A percentile compares a stretch with the other conserved stretches of the same genome.
Conservation (phyloP, 371 early-diverging fungal species). For the Apophysomyces elegans region DNA sequence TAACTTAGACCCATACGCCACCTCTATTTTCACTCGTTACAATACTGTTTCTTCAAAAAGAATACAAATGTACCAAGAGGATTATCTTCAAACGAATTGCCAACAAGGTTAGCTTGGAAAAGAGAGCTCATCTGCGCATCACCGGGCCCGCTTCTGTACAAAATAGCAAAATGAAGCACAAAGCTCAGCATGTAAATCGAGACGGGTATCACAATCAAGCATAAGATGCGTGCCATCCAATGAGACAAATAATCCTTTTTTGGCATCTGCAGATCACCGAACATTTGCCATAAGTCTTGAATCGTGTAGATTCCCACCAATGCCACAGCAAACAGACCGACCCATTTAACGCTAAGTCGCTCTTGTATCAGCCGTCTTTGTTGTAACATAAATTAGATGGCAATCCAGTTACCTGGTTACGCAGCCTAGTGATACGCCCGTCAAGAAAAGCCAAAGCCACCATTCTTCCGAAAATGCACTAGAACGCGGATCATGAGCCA, state of each 20-base stretch:
- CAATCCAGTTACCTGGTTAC: slow-evolving; percentile 65
- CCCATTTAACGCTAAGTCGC: slow-evolving; percentile 96
- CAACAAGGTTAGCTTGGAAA: slow-evolving; percentile 95
- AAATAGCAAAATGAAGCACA: slow-evolving; percentile 89
- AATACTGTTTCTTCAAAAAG: neutral
- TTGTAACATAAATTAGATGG: neutral
- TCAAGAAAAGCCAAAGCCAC: slow-evolving; percentile 87
- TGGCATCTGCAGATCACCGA: slow-evolving; percentile 84
- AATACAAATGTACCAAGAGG: slow-evolving; percentile 72
- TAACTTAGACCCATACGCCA: slow-evolving; percentile 94
- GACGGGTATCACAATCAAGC: slow-evolving; percentile 89
- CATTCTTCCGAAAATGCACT: slow-evolving; percentile 84
- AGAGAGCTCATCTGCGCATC: slow-evolving; percentile 98
- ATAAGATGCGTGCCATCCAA: slow-evolving; percentile 79
- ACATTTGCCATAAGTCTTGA: slow-evolving; percentile 92
- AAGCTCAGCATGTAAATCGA: slow-evolving; percentile 91
- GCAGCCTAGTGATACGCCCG: slow-evolving; percentile 93
- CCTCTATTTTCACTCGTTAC: slow-evolving; percentile 54
- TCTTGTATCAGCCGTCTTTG: neutral
- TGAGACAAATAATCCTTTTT: slow-evolving; percentile 74
- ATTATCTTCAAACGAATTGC: slow-evolving; percentile 79
- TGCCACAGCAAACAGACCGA: slow-evolving; percentile 96
- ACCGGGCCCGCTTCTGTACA: slow-evolving; percentile 90
- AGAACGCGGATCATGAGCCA: neutral
- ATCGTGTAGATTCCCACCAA: slow-evolving; percentile 96